Base-by-base conservation (phyloP, 768 basidiomycete genomes). In the Collybia nuda region DNA sequence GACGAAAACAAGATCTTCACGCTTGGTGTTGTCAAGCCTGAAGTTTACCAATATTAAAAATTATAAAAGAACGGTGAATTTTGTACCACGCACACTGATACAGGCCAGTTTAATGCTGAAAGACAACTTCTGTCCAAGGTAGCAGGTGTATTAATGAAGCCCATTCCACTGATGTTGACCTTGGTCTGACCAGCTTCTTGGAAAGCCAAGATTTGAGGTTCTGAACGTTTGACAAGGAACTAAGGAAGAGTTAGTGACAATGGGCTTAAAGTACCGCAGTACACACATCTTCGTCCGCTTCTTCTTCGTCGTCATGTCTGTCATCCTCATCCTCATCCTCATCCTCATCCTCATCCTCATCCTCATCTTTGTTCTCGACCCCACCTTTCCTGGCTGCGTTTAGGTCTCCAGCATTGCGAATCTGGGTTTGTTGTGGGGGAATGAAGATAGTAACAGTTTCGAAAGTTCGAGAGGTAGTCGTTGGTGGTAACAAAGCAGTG, bases 1-100 rank as follows among this genome's bases (percentile, higher is more conserved):
- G 36, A 91, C 82, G 66, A 90, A 90, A 9, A 85, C 78, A 51
- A 88, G 67, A 63, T 92, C 90, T 60, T 90, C 88, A 22, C 89
- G 83, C 63, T 87, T 80, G 23, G 87, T 89, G 61, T 88, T 79
- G 46, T 72, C 72, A 46, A 92, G 75, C 19, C 88, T 90, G 54
- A 21, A 50, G 18, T 21, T 47, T 42, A 35, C 39, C 43, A 23
- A 48, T 12, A 47, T 51, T 50, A 51, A 35, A 23, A 6, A 32
- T 26, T 26, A 15, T 21, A n/a, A 6, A 1, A 17, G 47, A 26
- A 35, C 44, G 37, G 22, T 2, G 32, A 12, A 7, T 37, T 24
- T 26, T 40, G 37, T 40, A 26, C 24, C 26, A 72, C 86, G 57
- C 67, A 91, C 88, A 75, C 71, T 45, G 80, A 77, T 23, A 84